A percentile compares a stretch with the other conserved stretches of the same genome.
Conservation (phyloP, 371 early-diverging fungal species). For the Gilbertella persicaria region DNA sequence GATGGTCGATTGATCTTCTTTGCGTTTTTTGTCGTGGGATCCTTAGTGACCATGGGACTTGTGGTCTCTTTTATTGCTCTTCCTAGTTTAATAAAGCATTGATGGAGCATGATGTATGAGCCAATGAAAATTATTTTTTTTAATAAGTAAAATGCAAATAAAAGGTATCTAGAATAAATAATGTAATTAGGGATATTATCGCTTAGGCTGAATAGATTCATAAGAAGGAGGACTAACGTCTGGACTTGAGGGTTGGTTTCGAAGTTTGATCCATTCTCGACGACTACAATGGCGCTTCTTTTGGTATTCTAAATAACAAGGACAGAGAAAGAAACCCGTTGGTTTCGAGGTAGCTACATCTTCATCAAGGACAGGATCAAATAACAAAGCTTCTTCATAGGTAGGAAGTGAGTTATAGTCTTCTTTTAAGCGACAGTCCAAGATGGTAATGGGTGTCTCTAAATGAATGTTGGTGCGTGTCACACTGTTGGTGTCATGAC, state of each 20-base stretch:
- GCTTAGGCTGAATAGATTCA: slow-evolving; percentile 1
- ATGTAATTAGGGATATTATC: neutral
- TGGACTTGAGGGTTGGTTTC: slow-evolving; percentile 1
- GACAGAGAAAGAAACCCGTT: slow-evolving; percentile 26
- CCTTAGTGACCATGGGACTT: neutral
- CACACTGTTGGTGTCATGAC: neutral
- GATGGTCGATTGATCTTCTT: neutral
- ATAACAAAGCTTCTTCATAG: slow-evolving; percentile 27
- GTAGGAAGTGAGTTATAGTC: slow-evolving; percentile 35
- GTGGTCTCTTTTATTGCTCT: neutral
- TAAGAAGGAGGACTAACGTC: slow-evolving; percentile 8
- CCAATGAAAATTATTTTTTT: no score
- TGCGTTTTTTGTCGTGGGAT: neutral
- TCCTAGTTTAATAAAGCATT: neutral
- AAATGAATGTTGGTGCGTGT: slow-evolving; percentile 20
- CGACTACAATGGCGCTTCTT: slow-evolving; percentile 20
- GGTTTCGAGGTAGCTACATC: slow-evolving; percentile 3
- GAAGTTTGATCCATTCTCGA: slow-evolving; percentile 23
- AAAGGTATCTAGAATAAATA: neutral
- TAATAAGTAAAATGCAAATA: neutral
- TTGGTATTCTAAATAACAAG: slow-evolving; percentile 32
- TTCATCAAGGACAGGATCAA: slow-evolving; percentile 10
- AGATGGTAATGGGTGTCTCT: slow-evolving; percentile 37
- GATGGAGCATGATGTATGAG: neutral
- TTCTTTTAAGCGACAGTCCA: slow-evolving; percentile 39